Conservation (phyloP, 768 basidiomycete species). For the Boletus subcaerulescens region DNA sequence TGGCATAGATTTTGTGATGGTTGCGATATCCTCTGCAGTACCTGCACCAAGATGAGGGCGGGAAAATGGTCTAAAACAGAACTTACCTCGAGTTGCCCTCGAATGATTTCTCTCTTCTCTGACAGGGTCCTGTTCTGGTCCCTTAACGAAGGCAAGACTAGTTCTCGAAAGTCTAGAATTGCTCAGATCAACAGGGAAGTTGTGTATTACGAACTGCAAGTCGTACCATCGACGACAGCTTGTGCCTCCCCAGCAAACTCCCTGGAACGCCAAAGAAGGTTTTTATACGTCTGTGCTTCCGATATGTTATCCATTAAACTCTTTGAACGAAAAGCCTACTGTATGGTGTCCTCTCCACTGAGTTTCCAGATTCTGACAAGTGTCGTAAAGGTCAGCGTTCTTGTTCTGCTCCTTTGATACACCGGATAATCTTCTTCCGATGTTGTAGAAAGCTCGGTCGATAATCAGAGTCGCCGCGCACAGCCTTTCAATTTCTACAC, state of each 20-base stretch:
- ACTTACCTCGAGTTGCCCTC: conserved; percentile 14
- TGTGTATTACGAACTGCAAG: too few relatives aligned
- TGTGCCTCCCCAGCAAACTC: conserved; percentile 20
- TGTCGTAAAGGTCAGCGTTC: conserved; percentile 7
- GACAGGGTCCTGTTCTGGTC: background rate
- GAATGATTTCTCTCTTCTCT: conserved; percentile 15
- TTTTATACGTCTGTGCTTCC: conserved; percentile 8
- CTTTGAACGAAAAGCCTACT: background rate
- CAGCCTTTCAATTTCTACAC: conserved; percentile 14
- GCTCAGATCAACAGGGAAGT: background rate
- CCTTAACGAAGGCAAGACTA: conserved; percentile 14
- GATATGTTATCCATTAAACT: background rate
- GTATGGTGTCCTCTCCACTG: conserved; percentile 16
- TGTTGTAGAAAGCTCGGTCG: conserved; percentile 14
- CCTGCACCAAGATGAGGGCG: conserved; percentile 7
- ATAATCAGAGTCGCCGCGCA: conserved; percentile 16
- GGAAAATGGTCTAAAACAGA: background rate
- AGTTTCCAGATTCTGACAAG: conserved; percentile 11
- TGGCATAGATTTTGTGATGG: conserved; percentile 21
- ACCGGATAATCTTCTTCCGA: conserved; percentile 8
- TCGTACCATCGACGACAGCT: conserved; percentile 14
- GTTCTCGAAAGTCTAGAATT: conserved; percentile 14
- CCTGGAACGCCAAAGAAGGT: conserved; percentile 20
- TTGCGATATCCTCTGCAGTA: conserved; percentile 11
- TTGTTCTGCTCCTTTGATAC: conserved; percentile 6